A percentile compares a stretch with the other conserved stretches of the same genome.
Conservation (phyloP, 305 asterid species). For the Petunia hybrid region DNA sequence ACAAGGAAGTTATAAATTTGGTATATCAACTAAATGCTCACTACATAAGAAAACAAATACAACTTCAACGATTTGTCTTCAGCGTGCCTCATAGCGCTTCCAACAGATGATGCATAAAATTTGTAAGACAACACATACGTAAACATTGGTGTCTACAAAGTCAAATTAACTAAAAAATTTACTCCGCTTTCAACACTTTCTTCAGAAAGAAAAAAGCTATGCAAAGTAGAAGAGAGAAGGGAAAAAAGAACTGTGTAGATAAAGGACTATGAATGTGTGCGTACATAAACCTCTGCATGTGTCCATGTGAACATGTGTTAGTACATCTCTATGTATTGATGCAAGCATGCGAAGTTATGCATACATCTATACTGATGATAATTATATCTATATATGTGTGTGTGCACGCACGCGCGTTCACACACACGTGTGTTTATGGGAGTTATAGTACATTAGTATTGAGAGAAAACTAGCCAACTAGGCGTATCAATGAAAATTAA, state of each 20-base stretch:
- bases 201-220: constrained; percentile 15
- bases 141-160: not conserved
- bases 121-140: constrained; percentile 23
- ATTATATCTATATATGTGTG: no score
- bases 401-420: no score
- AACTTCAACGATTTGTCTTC: not conserved
- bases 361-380: not conserved
- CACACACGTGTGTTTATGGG: no score
- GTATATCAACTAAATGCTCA: not conserved
- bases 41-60: not conserved
- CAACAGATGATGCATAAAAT: constrained; percentile 16
- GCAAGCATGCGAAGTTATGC: not conserved
- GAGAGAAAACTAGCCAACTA: no score
- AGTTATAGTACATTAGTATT: no score
- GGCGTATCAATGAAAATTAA: no score
- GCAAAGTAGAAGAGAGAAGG: not conserved
- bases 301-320: not conserved
- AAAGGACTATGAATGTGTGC: constrained; percentile 14
- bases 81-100: constrained; percentile 6
- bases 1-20: not conserved
- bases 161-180: not conserved
- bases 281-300: not conserved
- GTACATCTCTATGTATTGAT: constrained; percentile 5
- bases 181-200: not conserved
- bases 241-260: constrained; percentile 17